These are phyloP conservation scores for Takashimella koratensis DNA, from an alignment of 1,284 basidiomycete species.

Conservation along the genomic window DNA sequence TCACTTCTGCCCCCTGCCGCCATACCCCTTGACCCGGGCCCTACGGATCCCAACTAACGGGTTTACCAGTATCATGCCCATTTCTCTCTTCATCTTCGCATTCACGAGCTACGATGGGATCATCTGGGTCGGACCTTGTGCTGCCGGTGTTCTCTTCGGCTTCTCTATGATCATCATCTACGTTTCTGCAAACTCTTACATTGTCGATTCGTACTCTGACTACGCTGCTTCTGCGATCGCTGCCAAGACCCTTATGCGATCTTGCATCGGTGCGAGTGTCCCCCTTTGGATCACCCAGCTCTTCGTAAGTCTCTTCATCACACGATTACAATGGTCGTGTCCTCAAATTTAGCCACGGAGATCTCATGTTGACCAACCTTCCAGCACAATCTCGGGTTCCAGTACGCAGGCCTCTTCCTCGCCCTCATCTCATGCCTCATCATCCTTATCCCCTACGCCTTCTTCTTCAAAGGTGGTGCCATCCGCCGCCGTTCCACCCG, in stretches of 20 bases:
- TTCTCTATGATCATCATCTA: slow-evolving; percentile 44
- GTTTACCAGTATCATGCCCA: slow-evolving; percentile 42
- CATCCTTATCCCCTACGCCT: slow-evolving; percentile 37
- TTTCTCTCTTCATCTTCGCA: slow-evolving; percentile 50
- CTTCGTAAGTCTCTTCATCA: slow-evolving; percentile 25
- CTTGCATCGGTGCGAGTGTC: slow-evolving; percentile 47
- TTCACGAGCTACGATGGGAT: slow-evolving; percentile 36
- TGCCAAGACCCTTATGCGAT: slow-evolving; percentile 54
- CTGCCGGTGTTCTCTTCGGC: slow-evolving; percentile 33
- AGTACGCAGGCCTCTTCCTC: slow-evolving; percentile 35
- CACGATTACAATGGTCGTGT: too few species aligned
- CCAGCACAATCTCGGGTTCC: slow-evolving; percentile 32
- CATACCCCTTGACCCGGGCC: background rate
- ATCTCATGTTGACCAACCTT: too few species aligned
- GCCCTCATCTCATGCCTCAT: slow-evolving; percentile 32
- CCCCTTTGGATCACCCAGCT: slow-evolving; percentile 37
- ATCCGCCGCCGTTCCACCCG: slow-evolving; percentile 24
- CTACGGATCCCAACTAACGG: too few species aligned
- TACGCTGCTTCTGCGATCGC: slow-evolving; percentile 49
- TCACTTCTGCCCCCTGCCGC: too few species aligned
- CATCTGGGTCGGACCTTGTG: slow-evolving; percentile 38
- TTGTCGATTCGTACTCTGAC: slow-evolving; percentile 36
- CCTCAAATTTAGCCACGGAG: too few species aligned
- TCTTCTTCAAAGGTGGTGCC: slow-evolving; percentile 40
- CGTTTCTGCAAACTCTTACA: slow-evolving; percentile 44